A percentile compares a stretch with the other conserved stretches of the same genome.
These are phyloP conservation scores for Plasmopara viticola DNA, from an alignment of 352 stramenopile genomes.

Conservation along the genomic window DNA sequence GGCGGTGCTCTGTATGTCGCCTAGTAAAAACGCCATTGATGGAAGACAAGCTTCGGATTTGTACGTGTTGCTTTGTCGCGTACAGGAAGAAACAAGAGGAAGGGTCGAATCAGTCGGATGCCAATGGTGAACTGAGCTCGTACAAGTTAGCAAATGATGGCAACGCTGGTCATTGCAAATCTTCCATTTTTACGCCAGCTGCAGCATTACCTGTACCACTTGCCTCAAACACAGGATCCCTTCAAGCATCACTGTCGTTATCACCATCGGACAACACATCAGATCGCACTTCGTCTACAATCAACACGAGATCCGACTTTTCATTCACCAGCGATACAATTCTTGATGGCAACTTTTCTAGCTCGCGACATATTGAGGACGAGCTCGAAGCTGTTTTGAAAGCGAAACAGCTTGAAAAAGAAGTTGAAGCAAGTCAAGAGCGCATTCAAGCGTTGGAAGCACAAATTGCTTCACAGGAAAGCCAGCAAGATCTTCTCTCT, in stretches of 20 bases:
- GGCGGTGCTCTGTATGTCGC: slow-evolving; percentile 67
- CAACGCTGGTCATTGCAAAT: slow-evolving; percentile 6
- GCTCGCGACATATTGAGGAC: slow-evolving; percentile 43
- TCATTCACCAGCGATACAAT: slow-evolving; percentile 31
- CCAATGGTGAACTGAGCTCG: slow-evolving; percentile 11
- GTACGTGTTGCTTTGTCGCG: slow-evolving; percentile 62
- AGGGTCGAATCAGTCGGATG: slow-evolving; percentile 3
- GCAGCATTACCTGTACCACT: neutral
- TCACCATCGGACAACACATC: slow-evolving; percentile 25
- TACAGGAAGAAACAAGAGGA: slow-evolving; percentile 44
- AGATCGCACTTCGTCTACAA: slow-evolving; percentile 31
- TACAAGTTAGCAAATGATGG: slow-evolving; percentile 7
- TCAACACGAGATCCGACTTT: slow-evolving; percentile 28
- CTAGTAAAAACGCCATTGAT: slow-evolving; percentile 51
- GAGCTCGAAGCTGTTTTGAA: slow-evolving; percentile 53
- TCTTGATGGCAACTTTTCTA: slow-evolving; percentile 20
- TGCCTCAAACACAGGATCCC: neutral
- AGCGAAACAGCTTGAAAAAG: slow-evolving; percentile 56
- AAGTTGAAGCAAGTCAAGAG: slow-evolving; percentile 54
- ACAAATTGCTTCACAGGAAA: slow-evolving; percentile 50
- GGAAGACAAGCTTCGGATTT: slow-evolving; percentile 63
- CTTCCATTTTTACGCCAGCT: slow-evolving; percentile 2
- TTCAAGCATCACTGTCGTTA: slow-evolving; percentile 9
- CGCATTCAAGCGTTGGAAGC: slow-evolving; percentile 54
- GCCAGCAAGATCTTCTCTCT: slow-evolving; percentile 48